Conservation (phyloP, 2,329 filamentous ascomycete genomes). For the Ophiostoma pallidulum region DNA sequence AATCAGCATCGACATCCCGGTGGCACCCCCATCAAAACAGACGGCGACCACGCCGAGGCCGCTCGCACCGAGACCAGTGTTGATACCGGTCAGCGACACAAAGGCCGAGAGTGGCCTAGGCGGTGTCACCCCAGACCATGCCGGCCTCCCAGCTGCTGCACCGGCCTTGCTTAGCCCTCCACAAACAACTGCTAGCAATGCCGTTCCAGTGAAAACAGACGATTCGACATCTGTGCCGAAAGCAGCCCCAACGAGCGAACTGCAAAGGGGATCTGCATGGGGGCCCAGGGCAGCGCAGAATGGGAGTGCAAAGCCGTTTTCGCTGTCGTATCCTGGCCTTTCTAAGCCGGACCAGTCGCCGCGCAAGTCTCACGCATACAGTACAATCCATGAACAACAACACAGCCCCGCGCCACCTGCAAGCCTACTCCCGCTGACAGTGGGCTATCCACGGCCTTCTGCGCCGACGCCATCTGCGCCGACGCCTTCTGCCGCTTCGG, state of each 20-base stretch:
- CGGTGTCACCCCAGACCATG: no score
- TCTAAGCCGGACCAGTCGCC: slow-evolving; percentile 33
- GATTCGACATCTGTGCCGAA: not conserved
- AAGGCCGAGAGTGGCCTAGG: no score
- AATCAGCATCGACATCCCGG: not conserved
- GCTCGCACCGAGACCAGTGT: not conserved
- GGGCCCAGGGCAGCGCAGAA: slow-evolving; percentile 20
- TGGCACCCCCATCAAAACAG: not conserved
- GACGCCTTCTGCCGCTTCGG: slow-evolving; percentile 10
- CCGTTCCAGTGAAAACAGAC: slow-evolving; percentile 9
- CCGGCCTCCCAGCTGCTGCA: not conserved
- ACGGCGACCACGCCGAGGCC: not conserved
- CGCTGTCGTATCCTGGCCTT: slow-evolving; percentile 33
- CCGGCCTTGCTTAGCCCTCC: not conserved
- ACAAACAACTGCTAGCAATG: not conserved
- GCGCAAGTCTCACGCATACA: slow-evolving; percentile 31
- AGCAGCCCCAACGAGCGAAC: not conserved
- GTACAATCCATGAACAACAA: slow-evolving; percentile 27
- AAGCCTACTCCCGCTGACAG: not conserved
- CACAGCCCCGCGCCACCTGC: slow-evolving; percentile 20
- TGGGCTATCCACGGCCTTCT: slow-evolving; percentile 8
- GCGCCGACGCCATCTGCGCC: not conserved
- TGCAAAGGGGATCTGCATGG: not conserved
- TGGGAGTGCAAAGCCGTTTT: slow-evolving; percentile 30
- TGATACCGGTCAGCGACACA: not conserved